These are phyloP conservation scores for Haberlea rhodopensis DNA, from an alignment of 257 asterid species.

Conservation along the genomic window DNA sequence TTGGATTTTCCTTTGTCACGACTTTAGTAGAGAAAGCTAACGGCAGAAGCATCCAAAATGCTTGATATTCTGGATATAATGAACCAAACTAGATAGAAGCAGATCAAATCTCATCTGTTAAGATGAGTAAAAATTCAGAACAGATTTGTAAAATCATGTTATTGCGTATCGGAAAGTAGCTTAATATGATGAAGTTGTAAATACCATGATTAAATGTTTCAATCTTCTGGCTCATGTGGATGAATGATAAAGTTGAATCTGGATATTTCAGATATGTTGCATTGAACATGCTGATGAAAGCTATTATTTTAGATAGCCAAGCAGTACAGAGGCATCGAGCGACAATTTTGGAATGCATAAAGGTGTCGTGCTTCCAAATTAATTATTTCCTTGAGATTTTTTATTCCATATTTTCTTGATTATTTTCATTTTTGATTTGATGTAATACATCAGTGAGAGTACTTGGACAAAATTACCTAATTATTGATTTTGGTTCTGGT, in stretches of 20 bases:
- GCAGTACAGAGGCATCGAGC: conserved; percentile 99
- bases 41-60: not conserved
- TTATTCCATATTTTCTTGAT: too few relatives aligned
- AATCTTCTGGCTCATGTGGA: conserved; percentile 26
- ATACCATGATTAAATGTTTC: conserved; percentile 11
- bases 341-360: conserved; percentile 94
- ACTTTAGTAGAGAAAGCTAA: not conserved
- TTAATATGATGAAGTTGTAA: conserved; percentile 16
- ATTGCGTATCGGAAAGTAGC: not conserved
- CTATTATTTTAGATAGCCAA: conserved; percentile 84
- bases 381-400: too few relatives aligned
- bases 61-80: not conserved
- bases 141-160: not conserved
- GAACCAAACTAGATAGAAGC: not conserved
- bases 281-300: conserved; percentile 96
- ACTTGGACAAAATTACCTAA: too few relatives aligned
- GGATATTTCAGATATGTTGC: conserved; percentile 83
- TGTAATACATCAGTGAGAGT: too few relatives aligned
- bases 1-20: not conserved
- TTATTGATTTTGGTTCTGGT: too few relatives aligned
- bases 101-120: not conserved
- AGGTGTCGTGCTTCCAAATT: conserved; percentile 45
- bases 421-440: too few relatives aligned
- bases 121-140: not conserved
- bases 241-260: conserved; percentile 25